These are phyloP conservation scores for Dryas integrifolia DNA, from an alignment of 331 rosid species.

Conservation along the genomic window DNA sequence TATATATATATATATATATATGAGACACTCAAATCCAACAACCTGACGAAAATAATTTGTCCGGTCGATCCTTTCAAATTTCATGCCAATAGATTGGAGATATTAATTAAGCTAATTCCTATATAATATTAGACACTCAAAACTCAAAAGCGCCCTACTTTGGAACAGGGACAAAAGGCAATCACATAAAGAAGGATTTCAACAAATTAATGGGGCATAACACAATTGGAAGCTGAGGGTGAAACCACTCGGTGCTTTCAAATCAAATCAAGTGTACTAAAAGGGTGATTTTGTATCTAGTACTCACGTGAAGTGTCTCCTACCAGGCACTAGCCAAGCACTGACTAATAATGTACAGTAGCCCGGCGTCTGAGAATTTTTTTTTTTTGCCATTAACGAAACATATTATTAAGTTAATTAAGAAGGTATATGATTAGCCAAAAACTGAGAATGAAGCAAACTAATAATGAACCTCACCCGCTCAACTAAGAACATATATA, in stretches of 20 bases:
- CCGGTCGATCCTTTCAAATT: background rate
- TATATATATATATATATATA: background rate
- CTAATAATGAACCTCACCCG: no score
- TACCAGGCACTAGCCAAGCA: background rate
- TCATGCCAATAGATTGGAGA: background rate
- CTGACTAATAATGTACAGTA: no score
- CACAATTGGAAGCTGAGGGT: conserved; percentile 20
- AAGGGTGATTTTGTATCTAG: conserved; percentile 16
- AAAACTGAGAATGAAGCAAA: no score
- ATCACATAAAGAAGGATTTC: background rate
- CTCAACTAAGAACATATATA: no score
- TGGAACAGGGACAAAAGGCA: background rate
- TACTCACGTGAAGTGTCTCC: conserved; percentile 1
- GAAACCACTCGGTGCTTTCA: conserved; percentile 10
- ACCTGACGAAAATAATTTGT: no score
- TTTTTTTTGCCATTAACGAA: no score
- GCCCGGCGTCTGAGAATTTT: background rate
- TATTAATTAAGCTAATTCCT: background rate
- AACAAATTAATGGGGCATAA: conserved; percentile 3
- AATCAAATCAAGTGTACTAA: conserved; percentile 13
- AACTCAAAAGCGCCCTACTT: no score
- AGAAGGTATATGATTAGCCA: no score
- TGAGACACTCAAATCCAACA: no score
- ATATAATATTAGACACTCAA: background rate
- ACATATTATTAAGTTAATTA: no score